Percentiles rank a stretch among this genome's conserved stretches.
Conservation (phyloP, 1,284 basidiomycete genomes). For the Hortiboletus rubellus region DNA sequence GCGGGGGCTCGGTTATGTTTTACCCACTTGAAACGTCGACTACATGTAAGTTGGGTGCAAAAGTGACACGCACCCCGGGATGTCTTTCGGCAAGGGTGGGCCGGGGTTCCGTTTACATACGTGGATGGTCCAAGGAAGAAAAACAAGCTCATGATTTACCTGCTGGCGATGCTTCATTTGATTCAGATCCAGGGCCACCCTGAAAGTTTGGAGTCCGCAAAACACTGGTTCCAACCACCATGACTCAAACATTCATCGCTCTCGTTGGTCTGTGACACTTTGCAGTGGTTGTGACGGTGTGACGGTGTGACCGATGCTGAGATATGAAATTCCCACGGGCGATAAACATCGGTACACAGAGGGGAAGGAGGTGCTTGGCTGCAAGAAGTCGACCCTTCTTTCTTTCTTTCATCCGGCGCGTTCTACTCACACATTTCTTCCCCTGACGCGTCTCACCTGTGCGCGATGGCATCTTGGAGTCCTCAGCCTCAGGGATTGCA, state of each 20-base stretch:
- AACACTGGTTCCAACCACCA: background rate
- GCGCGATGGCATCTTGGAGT: constrained; percentile 63
- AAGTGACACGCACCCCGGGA: no score
- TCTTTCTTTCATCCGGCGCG: constrained; percentile 35
- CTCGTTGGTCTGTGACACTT: no score
- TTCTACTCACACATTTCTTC: constrained; percentile 16
- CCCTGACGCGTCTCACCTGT: constrained; percentile 33
- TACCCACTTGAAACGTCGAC: background rate
- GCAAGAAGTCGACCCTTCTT: constrained; percentile 17
- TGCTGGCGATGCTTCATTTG: background rate
- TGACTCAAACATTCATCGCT: no score
- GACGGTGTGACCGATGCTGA: constrained; percentile 34
- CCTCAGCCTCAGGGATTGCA: constrained; percentile 77
- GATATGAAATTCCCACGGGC: constrained; percentile 35
- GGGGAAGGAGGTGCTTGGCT: background rate
- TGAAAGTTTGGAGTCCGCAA: background rate
- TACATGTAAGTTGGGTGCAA: background rate
- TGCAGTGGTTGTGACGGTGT: constrained; percentile 15
- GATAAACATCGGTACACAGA: constrained; percentile 38
- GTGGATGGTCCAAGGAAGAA: background rate
- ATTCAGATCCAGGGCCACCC: no score
- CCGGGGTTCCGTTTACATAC: background rate
- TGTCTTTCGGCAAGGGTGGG: background rate
- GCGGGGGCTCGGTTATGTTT: background rate
- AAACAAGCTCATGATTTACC: background rate